A percentile compares a stretch with the other conserved stretches of the same genome.
These are phyloP conservation scores for Podochytrium sp. DNA, from an alignment of 192 early-diverging fungal genomes.

Conservation along the genomic window DNA sequence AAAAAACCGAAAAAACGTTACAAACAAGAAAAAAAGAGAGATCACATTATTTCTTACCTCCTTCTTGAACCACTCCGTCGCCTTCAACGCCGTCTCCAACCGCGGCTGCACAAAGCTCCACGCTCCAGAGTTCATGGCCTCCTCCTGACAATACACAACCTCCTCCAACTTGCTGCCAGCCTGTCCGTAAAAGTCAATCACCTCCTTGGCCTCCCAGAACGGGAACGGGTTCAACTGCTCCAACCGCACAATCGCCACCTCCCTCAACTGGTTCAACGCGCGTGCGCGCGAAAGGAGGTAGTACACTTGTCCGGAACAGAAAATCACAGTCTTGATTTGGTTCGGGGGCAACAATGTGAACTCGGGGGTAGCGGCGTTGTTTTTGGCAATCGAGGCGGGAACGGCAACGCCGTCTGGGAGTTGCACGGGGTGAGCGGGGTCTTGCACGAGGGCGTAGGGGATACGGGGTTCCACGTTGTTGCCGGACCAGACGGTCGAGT, in stretches of 20 bases:
- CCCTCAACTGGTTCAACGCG: conserved; percentile 84
- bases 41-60: no score
- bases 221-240: conserved; percentile 98
- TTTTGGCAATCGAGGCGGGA: conserved; percentile 5
- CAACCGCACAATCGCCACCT: conserved; percentile 90
- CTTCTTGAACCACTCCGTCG: conserved; percentile 72
- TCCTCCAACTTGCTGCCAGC: conserved; percentile 67
- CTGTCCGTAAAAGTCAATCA: conserved; percentile 83
- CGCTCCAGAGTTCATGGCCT: conserved; percentile 91
- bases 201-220: conserved; percentile 84
- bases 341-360: conserved; percentile 77
- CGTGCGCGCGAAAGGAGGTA: conserved; percentile 88
- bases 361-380: conserved; percentile 17
- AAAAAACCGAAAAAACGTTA: background rate
- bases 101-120: conserved; percentile 90
- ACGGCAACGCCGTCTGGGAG: background rate
- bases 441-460: conserved; percentile 43
- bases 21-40: conserved; percentile 45
- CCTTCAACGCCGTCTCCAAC: conserved; percentile 76
- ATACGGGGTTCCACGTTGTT: conserved; percentile 58
- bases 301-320: conserved; percentile 98
- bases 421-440: conserved; percentile 22
- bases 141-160: conserved; percentile 95
- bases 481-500: conserved; percentile 41
- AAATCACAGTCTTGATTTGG: conserved; percentile 87